Percentiles rank a stretch among this genome's conserved stretches.
These are phyloP conservation scores for Epichloe bromicola DNA, from an alignment of 2,329 filamentous ascomycete genomes.

Conservation along the genomic window DNA sequence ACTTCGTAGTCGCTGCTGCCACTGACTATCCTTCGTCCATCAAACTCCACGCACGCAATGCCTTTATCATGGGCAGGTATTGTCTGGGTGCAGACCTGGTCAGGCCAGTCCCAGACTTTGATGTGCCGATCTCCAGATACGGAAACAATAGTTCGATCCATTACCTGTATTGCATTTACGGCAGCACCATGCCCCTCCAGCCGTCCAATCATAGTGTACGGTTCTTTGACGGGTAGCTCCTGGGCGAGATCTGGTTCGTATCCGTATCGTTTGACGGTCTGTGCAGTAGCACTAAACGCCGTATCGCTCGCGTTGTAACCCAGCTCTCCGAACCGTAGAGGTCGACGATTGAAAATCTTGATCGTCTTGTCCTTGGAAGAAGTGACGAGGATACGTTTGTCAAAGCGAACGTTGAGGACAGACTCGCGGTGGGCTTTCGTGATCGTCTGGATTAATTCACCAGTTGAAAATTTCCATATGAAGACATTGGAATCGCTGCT, in stretches of 20 bases:
- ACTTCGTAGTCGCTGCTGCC: slow-evolving; percentile 95
- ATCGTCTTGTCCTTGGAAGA: slow-evolving; percentile 97
- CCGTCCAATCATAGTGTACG: slow-evolving; percentile 66
- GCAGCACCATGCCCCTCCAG: slow-evolving; percentile 79
- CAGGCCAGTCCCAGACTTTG: slow-evolving; percentile 88
- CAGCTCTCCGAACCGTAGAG: slow-evolving; percentile 47
- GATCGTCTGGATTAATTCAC: slow-evolving; percentile 65
- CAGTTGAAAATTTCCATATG: slow-evolving; percentile 87
- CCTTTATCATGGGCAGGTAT: slow-evolving; percentile 84
- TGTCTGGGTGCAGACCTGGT: slow-evolving; percentile 61
- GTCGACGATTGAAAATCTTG: slow-evolving; percentile 81
- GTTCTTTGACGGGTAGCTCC: slow-evolving; percentile 39
- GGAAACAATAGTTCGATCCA: slow-evolving; percentile 76
- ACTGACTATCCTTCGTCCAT: slow-evolving; percentile 84
- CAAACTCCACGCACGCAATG: slow-evolving; percentile 95
- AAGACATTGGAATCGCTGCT: slow-evolving; percentile 88
- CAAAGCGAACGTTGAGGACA: slow-evolving; percentile 85
- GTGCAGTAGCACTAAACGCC: slow-evolving; percentile 38
- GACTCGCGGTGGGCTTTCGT: slow-evolving; percentile 73
- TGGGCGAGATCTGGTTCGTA: slow-evolving; percentile 33
- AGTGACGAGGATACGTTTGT: slow-evolving; percentile 81
- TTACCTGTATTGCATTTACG: slow-evolving; percentile 90
- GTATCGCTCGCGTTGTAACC: slow-evolving; percentile 34
- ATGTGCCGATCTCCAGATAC: slow-evolving; percentile 89
- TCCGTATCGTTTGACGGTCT: slow-evolving; percentile 39